These are phyloP conservation scores for Yamadazyma atlantica DNA, from an alignment of 1,139 yeast genomes.

Conservation along the genomic window DNA sequence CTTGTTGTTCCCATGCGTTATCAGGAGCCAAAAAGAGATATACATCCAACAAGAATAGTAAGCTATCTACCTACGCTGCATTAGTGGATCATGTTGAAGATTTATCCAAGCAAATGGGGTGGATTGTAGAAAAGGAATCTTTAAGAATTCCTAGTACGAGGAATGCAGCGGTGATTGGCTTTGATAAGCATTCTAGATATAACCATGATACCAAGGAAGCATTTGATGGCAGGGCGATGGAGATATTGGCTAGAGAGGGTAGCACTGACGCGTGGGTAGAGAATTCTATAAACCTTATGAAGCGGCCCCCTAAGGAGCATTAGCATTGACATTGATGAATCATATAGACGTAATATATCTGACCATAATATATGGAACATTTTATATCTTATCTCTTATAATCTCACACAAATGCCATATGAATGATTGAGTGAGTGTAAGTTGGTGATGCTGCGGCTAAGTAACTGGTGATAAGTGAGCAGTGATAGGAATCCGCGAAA, in stretches of 20 bases:
- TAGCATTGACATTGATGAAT: constrained; percentile 18
- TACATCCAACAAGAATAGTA: constrained; percentile 32
- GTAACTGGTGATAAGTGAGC: not conserved
- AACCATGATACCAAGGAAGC: constrained; percentile 26
- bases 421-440: too few relatives aligned
- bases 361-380: too few relatives aligned
- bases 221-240: constrained; percentile 45
- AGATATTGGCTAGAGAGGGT: constrained; percentile 68
- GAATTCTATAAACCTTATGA: constrained; percentile 66
- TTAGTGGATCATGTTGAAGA: constrained; percentile 82
- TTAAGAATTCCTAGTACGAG: constrained; percentile 92
- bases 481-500: not conserved
- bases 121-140: constrained; percentile 85
- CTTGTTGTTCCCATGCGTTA: constrained; percentile 90
- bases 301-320: constrained; percentile 47
- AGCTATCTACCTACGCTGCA: constrained; percentile 70
- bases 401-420: too few relatives aligned
- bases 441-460: too few relatives aligned
- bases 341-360: too few relatives aligned
- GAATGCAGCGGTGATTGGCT: constrained; percentile 86
- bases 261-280: constrained; percentile 93
- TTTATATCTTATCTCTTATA: too few relatives aligned
- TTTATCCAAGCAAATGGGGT: constrained; percentile 67
- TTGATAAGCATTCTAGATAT: constrained; percentile 21
- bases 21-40: constrained; percentile 75